These are phyloP conservation scores for Podaxis sp. DNA, from an alignment of 768 basidiomycete genomes.

Conservation along the genomic window DNA sequence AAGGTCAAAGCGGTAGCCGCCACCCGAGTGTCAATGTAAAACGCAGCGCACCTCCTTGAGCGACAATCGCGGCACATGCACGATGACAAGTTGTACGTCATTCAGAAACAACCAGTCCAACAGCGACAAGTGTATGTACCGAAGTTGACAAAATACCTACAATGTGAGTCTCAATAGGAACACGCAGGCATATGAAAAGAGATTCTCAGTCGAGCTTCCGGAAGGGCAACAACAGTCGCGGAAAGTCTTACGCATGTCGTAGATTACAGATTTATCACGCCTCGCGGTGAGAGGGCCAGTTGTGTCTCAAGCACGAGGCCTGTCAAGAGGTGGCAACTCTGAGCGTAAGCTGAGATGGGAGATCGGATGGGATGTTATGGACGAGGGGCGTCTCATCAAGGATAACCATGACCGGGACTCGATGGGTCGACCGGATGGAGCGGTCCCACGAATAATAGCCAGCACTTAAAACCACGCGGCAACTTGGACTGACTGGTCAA, in stretches of 20 bases:
- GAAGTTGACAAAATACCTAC: background rate
- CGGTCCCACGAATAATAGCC: background rate
- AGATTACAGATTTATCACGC: conserved; percentile 5
- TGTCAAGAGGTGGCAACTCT: conserved; percentile 4
- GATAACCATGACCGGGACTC: background rate
- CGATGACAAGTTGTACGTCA: conserved; percentile 8
- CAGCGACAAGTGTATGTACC: background rate
- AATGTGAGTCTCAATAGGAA: conserved; percentile 6
- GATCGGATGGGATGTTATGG: background rate
- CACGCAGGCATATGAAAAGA: background rate
- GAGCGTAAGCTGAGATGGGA: background rate
- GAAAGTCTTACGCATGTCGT: conserved; percentile 7
- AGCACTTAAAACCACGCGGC: background rate
- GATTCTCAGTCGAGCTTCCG: background rate
- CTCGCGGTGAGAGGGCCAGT: background rate
- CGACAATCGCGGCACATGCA: background rate
- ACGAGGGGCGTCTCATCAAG: background rate
- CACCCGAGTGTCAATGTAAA: background rate
- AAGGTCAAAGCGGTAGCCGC: background rate
- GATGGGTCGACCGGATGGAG: background rate
- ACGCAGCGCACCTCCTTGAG: background rate
- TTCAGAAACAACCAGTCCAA: background rate
- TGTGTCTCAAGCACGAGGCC: conserved; percentile 12
- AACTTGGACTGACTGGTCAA: background rate
- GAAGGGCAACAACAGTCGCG: background rate